Conservation (phyloP, 306 rosid genomes). For the Nissolia schottii region DNA sequence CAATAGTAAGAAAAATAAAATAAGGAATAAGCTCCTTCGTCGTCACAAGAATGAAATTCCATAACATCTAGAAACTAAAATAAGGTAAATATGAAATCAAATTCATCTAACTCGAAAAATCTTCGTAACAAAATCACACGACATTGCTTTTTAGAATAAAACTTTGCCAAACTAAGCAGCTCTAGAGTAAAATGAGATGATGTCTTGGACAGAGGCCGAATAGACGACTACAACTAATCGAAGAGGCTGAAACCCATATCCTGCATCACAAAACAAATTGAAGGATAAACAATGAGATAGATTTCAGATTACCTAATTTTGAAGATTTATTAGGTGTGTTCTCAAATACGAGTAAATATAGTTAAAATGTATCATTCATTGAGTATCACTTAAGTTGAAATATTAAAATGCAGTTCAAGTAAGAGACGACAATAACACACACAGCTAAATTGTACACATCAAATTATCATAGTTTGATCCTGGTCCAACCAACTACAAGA, state of each 20-base stretch:
- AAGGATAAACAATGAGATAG: neutral
- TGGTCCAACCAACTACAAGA: neutral
- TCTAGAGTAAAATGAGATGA: neutral
- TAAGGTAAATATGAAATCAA: neutral
- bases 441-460: no score
- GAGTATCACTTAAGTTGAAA: neutral
- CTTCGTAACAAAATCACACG: neutral
- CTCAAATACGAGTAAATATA: no score
- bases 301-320: neutral
- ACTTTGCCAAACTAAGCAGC: conserved; percentile 8
- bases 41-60: conserved; percentile 5
- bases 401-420: neutral
- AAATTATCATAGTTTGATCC: no score
- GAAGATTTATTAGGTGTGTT: no score
- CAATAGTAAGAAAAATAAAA: neutral
- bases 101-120: neutral
- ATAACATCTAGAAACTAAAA: conserved; percentile 12
- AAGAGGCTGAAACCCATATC: conserved; percentile 84
- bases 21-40: neutral
- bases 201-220: neutral
- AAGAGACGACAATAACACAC: no score
- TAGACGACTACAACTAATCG: conserved; percentile 36
- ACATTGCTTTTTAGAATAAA: conserved; percentile 22
- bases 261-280: conserved; percentile 45
- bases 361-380: neutral